Evolutionary conservation across 352 stramenopile genomes (phyloP).

Genomic region (Chrysophaeum taylorii): DNA sequence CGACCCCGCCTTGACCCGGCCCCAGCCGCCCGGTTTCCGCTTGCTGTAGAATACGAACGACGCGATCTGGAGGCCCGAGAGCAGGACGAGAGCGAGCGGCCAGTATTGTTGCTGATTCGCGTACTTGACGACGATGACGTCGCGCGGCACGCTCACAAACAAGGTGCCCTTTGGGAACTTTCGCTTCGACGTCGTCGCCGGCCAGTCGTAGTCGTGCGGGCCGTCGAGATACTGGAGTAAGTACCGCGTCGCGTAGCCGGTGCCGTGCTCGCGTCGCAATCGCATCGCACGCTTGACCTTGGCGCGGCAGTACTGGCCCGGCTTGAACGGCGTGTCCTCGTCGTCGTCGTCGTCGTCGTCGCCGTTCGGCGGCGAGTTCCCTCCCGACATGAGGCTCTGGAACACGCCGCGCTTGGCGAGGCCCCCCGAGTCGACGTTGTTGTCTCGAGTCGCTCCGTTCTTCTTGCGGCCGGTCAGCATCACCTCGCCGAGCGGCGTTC

Average conservation of each 20-base stretch:
- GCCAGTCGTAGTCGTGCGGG: neutral
- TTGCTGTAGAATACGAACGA: neutral
- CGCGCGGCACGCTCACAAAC: constrained; percentile 9
- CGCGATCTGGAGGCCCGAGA: neutral
- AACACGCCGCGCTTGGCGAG: no score
- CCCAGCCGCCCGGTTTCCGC: neutral
- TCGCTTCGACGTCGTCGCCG: neutral
- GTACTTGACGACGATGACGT: constrained; percentile 3
- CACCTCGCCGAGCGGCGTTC: neutral
- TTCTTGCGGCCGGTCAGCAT: no score
- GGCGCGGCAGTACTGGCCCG: neutral
- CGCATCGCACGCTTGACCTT: neutral
- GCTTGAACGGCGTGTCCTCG: neutral
- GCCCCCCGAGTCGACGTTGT: no score
- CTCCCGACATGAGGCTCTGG: no score
- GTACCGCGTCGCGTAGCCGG: neutral
- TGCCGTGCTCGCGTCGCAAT: neutral
- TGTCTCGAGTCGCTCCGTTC: no score
- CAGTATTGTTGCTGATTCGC: neutral
- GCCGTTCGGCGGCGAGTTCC: no score
- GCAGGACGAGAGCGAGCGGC: neutral
- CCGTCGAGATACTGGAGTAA: neutral
- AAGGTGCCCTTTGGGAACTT: neutral
- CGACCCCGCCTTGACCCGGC: neutral
- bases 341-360: no score